These are phyloP conservation scores for Ceratorhiza oryzae-sativae DNA, from an alignment of 1,284 basidiomycete species.

Conservation along the genomic window DNA sequence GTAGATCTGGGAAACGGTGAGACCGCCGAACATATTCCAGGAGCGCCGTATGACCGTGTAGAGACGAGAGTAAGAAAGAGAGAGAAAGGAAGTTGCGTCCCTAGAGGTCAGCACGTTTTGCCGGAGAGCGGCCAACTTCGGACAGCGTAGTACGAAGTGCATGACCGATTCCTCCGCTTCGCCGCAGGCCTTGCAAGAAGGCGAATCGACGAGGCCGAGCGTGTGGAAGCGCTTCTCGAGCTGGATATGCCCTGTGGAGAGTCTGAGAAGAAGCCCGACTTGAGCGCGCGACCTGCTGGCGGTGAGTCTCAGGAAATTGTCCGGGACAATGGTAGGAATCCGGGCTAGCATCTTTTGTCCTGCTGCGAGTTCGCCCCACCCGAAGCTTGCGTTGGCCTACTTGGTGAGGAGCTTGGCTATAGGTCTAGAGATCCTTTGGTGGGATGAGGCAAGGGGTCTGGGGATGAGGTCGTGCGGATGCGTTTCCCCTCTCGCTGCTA, in stretches of 20 bases:
- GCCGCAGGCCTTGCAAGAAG: background rate
- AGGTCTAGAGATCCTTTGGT: background rate
- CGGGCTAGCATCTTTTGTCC: background rate
- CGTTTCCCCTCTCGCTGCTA: background rate
- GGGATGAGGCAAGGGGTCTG: background rate
- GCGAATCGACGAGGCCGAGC: background rate
- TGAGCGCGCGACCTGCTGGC: background rate
- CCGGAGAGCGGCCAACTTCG: background rate
- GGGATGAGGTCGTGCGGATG: background rate
- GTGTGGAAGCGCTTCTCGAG: background rate
- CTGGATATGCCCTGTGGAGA: constrained; percentile 8
- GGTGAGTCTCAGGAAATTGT: background rate
- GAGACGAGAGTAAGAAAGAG: background rate
- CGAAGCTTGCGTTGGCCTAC: background rate
- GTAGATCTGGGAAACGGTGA: background rate
- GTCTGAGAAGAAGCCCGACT: background rate
- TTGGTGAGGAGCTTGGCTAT: background rate
- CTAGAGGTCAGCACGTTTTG: background rate
- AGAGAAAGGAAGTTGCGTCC: background rate
- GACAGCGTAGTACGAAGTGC: constrained; percentile 3
- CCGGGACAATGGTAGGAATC: background rate
- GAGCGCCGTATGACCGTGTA: background rate
- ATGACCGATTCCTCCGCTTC: background rate
- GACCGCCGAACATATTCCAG: background rate
- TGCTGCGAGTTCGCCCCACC: background rate